Base-by-base conservation (phyloP, 768 basidiomycete species). In the Amanita subjunquillea region DNA sequence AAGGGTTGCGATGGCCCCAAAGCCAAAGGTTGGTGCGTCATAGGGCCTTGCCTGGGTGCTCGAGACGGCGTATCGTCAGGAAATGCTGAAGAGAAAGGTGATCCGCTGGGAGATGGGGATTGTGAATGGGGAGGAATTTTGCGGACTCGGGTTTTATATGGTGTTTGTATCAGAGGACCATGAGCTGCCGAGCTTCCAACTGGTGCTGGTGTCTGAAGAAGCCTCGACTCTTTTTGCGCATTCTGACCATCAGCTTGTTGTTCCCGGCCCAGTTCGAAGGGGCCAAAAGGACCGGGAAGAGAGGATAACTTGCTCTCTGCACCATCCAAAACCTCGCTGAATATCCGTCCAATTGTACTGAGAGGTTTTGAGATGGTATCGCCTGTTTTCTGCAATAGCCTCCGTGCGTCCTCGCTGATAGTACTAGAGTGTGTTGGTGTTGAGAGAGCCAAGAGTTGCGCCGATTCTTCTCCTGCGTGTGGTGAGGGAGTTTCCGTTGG, bases 301-400 rank as follows among this genome's bases (percentile, higher is more conserved):
- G 79, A 81, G 1, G 77, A 67, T 46, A 85, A 68, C 57, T 80
- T 81, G 56, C 79, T 82, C 56, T 85, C 83, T 0, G 77, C 79
- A 34, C 78, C 77, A 59, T 91, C 87, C 9, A 92, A 68, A 0
- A 89, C 91, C 42, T 88, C 88, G 55, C 79, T 87, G 64, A 95
- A 85, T 55, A 96, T 92, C 48, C 87, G 81, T 15, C 91, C 79
- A 48, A 96, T 86, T 1, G 92, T 90, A 57, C 73, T 88, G n/a
- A 96, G 75, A 3, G 92, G 92, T 64, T 91, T 92, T 6, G 87
- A 91, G 53, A 95, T 85, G 0, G 82, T 87, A 62, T 92, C 89
- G 6, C 92, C 91, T 0, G 93, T 95, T 64, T 87, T 87, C 67
- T 92, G 92, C 41, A 95, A 74, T 29, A 95, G 77, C 22, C 85